Evolutionary conservation across 225 moss, liverwort and hornwort species (phyloP).

Genomic region (Bryum argenteum): DNA sequence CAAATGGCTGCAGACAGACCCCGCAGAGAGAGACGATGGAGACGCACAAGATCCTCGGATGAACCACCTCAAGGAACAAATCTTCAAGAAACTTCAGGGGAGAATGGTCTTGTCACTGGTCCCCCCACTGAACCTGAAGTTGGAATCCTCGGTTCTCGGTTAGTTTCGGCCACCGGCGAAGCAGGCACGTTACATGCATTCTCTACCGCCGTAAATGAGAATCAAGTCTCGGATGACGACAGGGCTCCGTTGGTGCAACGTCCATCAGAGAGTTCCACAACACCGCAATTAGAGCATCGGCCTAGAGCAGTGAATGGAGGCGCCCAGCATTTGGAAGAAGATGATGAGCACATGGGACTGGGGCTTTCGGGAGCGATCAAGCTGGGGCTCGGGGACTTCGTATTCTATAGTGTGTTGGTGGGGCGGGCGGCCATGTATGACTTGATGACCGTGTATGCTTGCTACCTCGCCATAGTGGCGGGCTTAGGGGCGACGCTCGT

Average conservation of each 20-base stretch:
- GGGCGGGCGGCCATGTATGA: conserved; percentile 99
- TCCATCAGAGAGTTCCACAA: conserved; percentile 45
- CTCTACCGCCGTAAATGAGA: conserved; percentile 37
- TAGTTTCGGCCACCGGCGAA: conserved; percentile 48
- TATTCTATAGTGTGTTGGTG: conserved; percentile 96
- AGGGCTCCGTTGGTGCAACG: conserved; percentile 67
- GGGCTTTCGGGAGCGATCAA: conserved; percentile 88
- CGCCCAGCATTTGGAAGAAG: conserved; percentile 44
- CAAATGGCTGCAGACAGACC: conserved; percentile 35
- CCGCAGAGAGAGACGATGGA: conserved; percentile 48
- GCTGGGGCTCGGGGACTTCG: conserved; percentile 92
- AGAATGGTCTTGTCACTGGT: conserved; percentile 33
- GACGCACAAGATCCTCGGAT: conserved; percentile 32
- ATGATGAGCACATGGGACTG: conserved; percentile 64
- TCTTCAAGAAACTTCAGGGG: conserved; percentile 36
- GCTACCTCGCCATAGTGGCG: conserved; percentile 91
- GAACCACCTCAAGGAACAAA: conserved; percentile 27
- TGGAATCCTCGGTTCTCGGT: conserved; percentile 54
- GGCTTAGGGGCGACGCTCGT: conserved; percentile 85
- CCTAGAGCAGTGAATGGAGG: conserved; percentile 38
- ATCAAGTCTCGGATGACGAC: conserved; percentile 62
- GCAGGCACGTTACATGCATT: conserved; percentile 46
- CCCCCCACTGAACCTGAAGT: conserved; percentile 55
- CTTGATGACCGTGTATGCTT: conserved; percentile 98
- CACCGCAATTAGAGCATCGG: conserved; percentile 47